Evolutionary conservation across 129 eudicot species (phyloP), one percentile per base, ranked within the genome.

Genomic region (Scalesia atractyloides): DNA sequence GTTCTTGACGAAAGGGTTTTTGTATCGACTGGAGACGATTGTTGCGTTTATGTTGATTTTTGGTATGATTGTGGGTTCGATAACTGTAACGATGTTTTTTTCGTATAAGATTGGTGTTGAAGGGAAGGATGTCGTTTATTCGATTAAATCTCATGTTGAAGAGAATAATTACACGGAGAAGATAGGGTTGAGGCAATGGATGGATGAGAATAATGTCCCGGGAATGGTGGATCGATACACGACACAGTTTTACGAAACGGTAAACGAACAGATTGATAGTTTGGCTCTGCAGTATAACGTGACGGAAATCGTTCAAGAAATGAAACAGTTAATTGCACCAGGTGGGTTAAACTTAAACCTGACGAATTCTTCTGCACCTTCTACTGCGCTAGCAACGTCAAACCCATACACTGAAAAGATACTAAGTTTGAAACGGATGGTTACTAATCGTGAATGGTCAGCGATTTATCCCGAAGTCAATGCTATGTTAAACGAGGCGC

Each of bases 121-220:
- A 73, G 91, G 99, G 16, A 90, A 87, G 81, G 94, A 84, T 64
- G 99, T 96, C 0, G 97, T 95, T 14, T 80, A 81, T 73, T 91
- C 96, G 3, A 73, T 95, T 41, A 95, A 90, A 66, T 49, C 90
- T 0, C 99, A 82, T 17, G 97, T 95, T 10, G 83, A 95, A 66
- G 88, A 84, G 76, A 95, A 80, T 34, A 95, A 95, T 81, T 88
- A 88, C 24, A 87, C 99, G 0, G 96, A 94, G 79, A 90, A 60
- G 72, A 88, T 90, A 17, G 99, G 99, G 15, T 75, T 95, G 56
- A 88, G 84, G 68, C 66, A 86, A 78, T 90, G 97, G 97, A 90
- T 95, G 88, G 90, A 90, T 74, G 99, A 95, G 26, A 95, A 95
- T 68, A 87, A 90, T 74, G 91, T 95, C 39, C 91, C 99, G 0